Conservation (phyloP, 495 filamentous ascomycete species). For the Echria macrotheca region DNA sequence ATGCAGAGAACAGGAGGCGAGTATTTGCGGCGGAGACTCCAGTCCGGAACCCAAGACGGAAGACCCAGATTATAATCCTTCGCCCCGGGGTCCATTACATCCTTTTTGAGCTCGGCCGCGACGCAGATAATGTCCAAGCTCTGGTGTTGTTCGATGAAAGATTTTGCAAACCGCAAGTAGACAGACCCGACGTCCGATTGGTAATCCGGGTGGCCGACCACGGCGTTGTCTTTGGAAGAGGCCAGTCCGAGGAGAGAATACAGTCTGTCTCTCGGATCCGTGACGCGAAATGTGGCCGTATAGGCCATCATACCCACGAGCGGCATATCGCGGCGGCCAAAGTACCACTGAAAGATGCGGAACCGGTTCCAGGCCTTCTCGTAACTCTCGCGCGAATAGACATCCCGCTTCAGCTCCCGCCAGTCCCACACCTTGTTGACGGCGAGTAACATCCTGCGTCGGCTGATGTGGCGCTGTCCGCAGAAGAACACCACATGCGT, state of each 20-base stretch:
- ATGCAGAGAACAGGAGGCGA: slow-evolving; percentile 4
- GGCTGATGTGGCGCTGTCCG: background rate
- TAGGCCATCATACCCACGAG: slow-evolving; percentile 5
- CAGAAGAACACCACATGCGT: background rate
- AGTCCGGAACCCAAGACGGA: slow-evolving; percentile 7
- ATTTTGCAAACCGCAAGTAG: slow-evolving; percentile 1
- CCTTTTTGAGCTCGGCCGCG: background rate
- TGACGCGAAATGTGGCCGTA: slow-evolving; percentile 6
- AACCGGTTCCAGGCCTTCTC: slow-evolving; percentile 12
- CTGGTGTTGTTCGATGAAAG: slow-evolving; percentile 1
- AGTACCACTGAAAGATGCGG: background rate
- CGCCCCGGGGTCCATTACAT: background rate
- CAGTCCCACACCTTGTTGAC: slow-evolving; percentile 2
- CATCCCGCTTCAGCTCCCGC: background rate
- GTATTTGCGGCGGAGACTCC: background rate
- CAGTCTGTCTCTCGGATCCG: slow-evolving; percentile 7
- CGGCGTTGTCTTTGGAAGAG: background rate
- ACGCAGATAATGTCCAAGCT: slow-evolving; percentile 8
- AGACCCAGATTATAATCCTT: background rate
- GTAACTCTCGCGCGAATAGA: slow-evolving; percentile 1
- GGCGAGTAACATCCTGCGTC: background rate
- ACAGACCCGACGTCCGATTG: background rate
- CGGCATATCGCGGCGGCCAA: background rate
- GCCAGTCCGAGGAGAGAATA: slow-evolving; percentile 6
- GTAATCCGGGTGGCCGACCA: slow-evolving; percentile 4